Base-by-base conservation (phyloP, 768 basidiomycete species). In the Mycena maculata region DNA sequence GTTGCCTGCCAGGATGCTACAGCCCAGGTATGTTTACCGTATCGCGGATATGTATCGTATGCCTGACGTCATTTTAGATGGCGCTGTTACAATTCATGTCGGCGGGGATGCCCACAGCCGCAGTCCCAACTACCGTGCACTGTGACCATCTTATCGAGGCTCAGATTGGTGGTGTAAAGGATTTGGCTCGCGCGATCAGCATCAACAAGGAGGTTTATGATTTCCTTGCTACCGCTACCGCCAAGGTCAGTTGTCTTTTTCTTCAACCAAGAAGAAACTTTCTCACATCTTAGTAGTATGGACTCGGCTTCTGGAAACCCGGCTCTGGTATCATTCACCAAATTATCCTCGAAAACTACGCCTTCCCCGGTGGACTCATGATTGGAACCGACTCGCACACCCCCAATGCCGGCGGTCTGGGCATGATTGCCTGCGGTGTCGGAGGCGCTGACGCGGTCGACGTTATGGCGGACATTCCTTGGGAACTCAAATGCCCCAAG, bases 1-100 rank as follows among this genome's bases (percentile, higher is more conserved):
- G 93, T 94, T 58, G 93, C 92, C 63, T 94, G 92, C 83, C 93
- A 94, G 85, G 93, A 95, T 85, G 93, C 93, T 69, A 94, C 93
- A 20, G 92, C 93, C 42, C 92, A 94, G 83, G 92, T 92, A 69
- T 38, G 81, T 70, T 70, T 20, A n/a, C 6, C 7, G 20, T 65
- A 39, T 25, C 69, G 56, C 30, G 44, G 67, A 72, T 63, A 73
- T 71, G 73, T 67, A 28, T 38, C 27, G 42, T 18, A 23, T 36
- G 49, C 58, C 74, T 78, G 74, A 81, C 75, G 75, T 80, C 78
- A 80, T 45, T 60, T 9, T 56, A 99, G 94, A 99, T 99, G 98
- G 98, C 98, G 22, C 88, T 99, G 62, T 87, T 99, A 71, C 98
- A 99, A 86, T 99, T 99, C 89, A 99, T 99, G 98, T 98, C 98